These are phyloP conservation scores for Calonectria pseudoturangicola DNA, from an alignment of 2,329 filamentous ascomycete genomes.

Conservation along the genomic window DNA sequence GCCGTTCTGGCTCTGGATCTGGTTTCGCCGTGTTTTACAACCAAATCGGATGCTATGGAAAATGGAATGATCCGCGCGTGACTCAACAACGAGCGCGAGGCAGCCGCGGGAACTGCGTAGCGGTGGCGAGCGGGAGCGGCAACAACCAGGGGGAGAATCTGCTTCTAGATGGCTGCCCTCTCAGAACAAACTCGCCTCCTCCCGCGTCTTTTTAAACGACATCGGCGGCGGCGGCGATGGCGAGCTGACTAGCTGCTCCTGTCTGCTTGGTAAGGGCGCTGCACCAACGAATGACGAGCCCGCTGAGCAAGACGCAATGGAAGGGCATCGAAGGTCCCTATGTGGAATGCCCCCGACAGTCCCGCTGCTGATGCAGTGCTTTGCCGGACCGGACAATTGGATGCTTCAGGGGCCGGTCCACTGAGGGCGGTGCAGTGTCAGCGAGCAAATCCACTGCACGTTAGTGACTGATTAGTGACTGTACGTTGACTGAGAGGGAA, in stretches of 20 bases:
- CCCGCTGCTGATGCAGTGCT: conserved; percentile 44
- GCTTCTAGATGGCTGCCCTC: conserved; percentile 37
- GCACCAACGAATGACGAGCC: conserved; percentile 46
- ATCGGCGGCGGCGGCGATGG: conserved; percentile 50
- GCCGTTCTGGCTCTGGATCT: conserved; percentile 39
- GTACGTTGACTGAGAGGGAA: conserved; percentile 31
- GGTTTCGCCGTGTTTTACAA: conserved; percentile 29
- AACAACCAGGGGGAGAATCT: neutral
- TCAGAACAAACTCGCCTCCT: conserved; percentile 47
- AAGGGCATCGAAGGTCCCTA: conserved; percentile 51
- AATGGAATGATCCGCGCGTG: conserved; percentile 32
- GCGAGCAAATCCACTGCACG: conserved; percentile 33
- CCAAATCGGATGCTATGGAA: conserved; percentile 36
- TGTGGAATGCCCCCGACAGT: conserved; percentile 40
- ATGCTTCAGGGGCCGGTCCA: conserved; percentile 39
- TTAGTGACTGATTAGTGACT: conserved; percentile 39
- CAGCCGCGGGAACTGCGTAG: conserved; percentile 27
- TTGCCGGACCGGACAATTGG: conserved; percentile 32
- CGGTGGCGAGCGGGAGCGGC: conserved; percentile 26
- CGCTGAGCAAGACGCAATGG: conserved; percentile 48
- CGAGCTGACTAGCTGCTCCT: conserved; percentile 53
- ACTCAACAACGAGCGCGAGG: conserved; percentile 23
- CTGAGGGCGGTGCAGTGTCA: conserved; percentile 47
- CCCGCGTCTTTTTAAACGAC: conserved; percentile 47
- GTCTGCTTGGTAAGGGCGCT: conserved; percentile 51